These are phyloP conservation scores for Lodderomyces pseudojiufengensis DNA, from an alignment of 1,139 yeast genomes.

Conservation along the genomic window DNA sequence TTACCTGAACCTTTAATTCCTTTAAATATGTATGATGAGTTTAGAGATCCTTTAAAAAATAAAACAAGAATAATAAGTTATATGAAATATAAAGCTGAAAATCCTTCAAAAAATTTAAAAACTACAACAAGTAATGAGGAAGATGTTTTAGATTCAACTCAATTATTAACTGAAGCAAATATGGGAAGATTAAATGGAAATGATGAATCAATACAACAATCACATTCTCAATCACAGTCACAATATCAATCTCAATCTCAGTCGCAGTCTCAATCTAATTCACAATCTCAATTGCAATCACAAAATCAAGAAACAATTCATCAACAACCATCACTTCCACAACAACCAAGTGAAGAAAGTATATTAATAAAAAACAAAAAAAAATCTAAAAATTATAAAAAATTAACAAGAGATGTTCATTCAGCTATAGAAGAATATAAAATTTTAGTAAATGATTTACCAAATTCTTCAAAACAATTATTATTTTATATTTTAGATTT, in stretches of 20 bases:
- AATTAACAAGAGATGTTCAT: conserved; percentile 56
- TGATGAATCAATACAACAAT: neutral
- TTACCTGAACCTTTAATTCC: conserved; percentile 93
- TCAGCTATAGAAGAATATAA: conserved; percentile 73
- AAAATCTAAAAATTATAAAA: conserved; percentile 37
- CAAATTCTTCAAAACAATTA: conserved; percentile 70
- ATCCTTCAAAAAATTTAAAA: conserved; percentile 28
- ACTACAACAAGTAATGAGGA: conserved; percentile 6
- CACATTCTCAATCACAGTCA: neutral
- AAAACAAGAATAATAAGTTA: conserved; percentile 60
- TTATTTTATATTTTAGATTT: conserved; percentile 86
- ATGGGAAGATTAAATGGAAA: conserved; percentile 22
- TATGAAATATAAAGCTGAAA: conserved; percentile 52
- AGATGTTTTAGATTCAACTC: conserved; percentile 18
- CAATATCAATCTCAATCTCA: conserved; percentile 5
- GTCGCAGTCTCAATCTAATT: conserved; percentile 1
- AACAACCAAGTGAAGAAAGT: conserved; percentile 9
- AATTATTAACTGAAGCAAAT: conserved; percentile 32
- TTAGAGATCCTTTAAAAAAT: conserved; percentile 71
- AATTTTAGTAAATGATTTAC: conserved; percentile 59
- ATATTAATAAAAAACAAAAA: conserved; percentile 11
- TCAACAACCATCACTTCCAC: neutral
- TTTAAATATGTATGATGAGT: conserved; percentile 66
- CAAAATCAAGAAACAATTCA: neutral
- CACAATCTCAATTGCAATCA: conserved; percentile 3